Base-by-base conservation (phyloP, 495 filamentous ascomycete genomes). In the Penicillium parvum region DNA sequence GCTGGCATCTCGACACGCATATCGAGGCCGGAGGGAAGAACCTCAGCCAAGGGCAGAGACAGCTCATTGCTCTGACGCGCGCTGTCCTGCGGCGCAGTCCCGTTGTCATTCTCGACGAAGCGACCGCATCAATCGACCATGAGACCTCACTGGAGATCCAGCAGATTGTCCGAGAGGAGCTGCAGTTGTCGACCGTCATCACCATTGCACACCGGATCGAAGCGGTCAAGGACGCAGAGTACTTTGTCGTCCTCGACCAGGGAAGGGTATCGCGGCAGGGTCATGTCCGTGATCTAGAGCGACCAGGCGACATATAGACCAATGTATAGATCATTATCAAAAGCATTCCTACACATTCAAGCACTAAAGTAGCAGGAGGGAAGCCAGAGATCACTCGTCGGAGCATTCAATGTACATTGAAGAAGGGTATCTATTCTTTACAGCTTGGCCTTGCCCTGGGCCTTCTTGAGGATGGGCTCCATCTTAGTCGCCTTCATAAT, bases 401-500 rank as follows among this genome's bases (percentile, higher is more conserved):
- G 27, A 16, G 16, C 15, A 19, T 43, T 47, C 21, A n/a, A 44
- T 53, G 37, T 53, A 53, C 41, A 53, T 21, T 25, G 41, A 33
- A 40, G 44, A 46, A 26, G 62, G 64, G 66, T 66, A 68, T 68
- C 55, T 66, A 64, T 30, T 56, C 39, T 68, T 71, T 76, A 91
- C 68, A 95, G 73, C 74, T 95, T 96, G 53, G 88, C 81, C 73
- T 86, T 89, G 48, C 75, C 78, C 64, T 84, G 82, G 45, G 89
- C 86, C 74, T 90, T 94, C 77, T 90, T 89, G 48, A 97, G 71
- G 60, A 96, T 82, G 39, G 90, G 88, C 66, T 96, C 88, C 68
- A 92, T 83, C 82, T 94, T 96, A 32, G 92, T 96, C 17, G 92
- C 92, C 80, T 94, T 95, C 94, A 97, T 97, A 35, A 98, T 83